Percentiles rank a stretch among this genome's conserved stretches.
These are phyloP conservation scores for Nothophoma quercina DNA, from an alignment of 2,329 filamentous ascomycete genomes.

Conservation along the genomic window DNA sequence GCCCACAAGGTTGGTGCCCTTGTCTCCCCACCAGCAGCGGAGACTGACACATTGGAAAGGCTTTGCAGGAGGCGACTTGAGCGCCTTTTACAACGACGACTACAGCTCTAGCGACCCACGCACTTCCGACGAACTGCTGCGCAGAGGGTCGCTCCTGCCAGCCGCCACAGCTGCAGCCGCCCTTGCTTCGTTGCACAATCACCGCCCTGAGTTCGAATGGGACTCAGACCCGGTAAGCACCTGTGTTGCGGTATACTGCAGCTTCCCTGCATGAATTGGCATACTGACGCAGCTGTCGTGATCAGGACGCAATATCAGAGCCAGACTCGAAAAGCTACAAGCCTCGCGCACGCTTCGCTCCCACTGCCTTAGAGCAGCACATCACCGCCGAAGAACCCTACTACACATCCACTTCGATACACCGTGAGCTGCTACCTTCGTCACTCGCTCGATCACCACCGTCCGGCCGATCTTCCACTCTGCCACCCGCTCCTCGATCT, in stretches of 20 bases:
- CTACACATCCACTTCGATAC: conserved; percentile 62
- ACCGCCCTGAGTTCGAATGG: conserved; percentile 71
- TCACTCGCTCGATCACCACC: conserved; percentile 84
- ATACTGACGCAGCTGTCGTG: conserved; percentile 33
- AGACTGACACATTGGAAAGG: conserved; percentile 48
- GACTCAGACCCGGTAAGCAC: conserved; percentile 47
- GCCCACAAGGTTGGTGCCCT: conserved; percentile 42
- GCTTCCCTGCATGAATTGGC: conserved; percentile 12
- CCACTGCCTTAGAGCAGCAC: conserved; percentile 70
- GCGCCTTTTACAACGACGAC: conserved; percentile 72
- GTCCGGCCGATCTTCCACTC: conserved; percentile 83
- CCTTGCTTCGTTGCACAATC: conserved; percentile 82
- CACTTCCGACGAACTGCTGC: conserved; percentile 72
- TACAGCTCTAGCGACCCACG: conserved; percentile 72
- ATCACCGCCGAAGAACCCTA: conserved; percentile 61
- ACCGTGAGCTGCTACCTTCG: conserved; percentile 80
- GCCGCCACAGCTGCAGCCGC: conserved; percentile 83
- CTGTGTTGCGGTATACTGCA: conserved; percentile 15
- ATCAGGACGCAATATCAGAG: conserved; percentile 49
- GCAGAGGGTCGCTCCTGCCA: conserved; percentile 68
- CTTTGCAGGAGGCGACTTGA: conserved; percentile 65
- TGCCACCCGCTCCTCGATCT: conserved; percentile 81
- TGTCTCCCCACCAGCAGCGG: conserved; percentile 40
- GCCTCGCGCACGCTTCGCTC: conserved; percentile 51
- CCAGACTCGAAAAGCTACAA: conserved; percentile 48